phyloP scores from a whole-genome alignment of 768 basidiomycete species.

The Amanita muscaria region DNA sequence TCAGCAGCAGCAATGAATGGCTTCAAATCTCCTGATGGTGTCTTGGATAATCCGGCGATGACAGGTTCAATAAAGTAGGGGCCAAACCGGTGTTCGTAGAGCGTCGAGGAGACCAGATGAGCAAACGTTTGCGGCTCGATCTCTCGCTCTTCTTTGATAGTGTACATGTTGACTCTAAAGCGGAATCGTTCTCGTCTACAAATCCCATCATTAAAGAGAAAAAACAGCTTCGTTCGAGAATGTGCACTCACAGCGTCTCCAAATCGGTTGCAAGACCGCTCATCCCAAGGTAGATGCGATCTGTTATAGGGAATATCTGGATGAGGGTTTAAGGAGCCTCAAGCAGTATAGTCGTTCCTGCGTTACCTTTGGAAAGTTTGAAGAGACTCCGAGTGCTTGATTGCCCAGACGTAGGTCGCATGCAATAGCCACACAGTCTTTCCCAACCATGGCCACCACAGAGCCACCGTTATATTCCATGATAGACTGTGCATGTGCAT shows the following conservation, averaged over 20 bases:
- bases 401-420: slow-evolving; percentile 89
- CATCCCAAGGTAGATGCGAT: slow-evolving; percentile 85
- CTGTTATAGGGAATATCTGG: slow-evolving; percentile 90
- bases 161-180: slow-evolving; percentile 97
- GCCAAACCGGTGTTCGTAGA: slow-evolving; percentile 93
- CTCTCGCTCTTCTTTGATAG: slow-evolving; percentile 97
- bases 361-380: slow-evolving; percentile 89
- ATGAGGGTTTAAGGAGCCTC: slow-evolving; percentile 12
- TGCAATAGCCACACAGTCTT: slow-evolving; percentile 98
- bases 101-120: slow-evolving; percentile 88
- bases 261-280: slow-evolving; percentile 93
- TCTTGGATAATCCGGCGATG: slow-evolving; percentile 81
- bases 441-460: slow-evolving; percentile 98
- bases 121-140: slow-evolving; percentile 96
- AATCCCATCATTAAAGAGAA: not conserved
- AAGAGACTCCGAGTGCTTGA: slow-evolving; percentile 76
- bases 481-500: slow-evolving; percentile 48
- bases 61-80: slow-evolving; percentile 97
- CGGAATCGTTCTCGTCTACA: slow-evolving; percentile 84
- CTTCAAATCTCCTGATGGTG: slow-evolving; percentile 59
- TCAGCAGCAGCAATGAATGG: slow-evolving; percentile 96
- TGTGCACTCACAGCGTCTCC: slow-evolving; percentile 63
- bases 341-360: not conserved
- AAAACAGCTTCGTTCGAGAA: too few relatives aligned
- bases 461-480: slow-evolving; percentile 97